Evolutionary conservation across 805 yeast genomes (phyloP).

Genomic region (Candida maris): DNA sequence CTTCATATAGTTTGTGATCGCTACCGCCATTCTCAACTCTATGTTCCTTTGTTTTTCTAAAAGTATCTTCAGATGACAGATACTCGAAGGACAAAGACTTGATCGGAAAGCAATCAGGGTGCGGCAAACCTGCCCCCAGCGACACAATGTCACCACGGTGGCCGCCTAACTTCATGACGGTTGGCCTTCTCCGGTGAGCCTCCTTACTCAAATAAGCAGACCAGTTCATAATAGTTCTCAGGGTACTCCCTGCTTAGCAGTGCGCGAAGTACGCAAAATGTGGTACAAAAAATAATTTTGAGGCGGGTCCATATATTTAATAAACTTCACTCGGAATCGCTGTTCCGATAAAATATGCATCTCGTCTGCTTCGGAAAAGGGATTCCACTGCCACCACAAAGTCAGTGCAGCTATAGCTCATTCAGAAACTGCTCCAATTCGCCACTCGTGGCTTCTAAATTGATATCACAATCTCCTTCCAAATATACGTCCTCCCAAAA

Average conservation of each 20-base stretch:
- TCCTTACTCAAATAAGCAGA: slow-evolving; percentile 24
- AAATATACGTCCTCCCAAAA: slow-evolving; percentile 7
- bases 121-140: slow-evolving; percentile 55
- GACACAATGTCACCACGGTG: slow-evolving; percentile 36
- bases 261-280: too few relatives aligned
- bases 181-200: slow-evolving; percentile 24
- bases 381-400: background rate
- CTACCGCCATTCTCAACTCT: slow-evolving; percentile 16
- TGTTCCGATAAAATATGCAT: too few relatives aligned
- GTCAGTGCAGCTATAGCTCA: background rate
- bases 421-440: background rate
- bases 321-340: too few relatives aligned
- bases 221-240: slow-evolving; percentile 31
- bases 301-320: too few relatives aligned
- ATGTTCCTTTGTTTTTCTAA: slow-evolving; percentile 39
- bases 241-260: too few relatives aligned
- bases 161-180: slow-evolving; percentile 27
- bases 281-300: too few relatives aligned
- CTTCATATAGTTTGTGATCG: slow-evolving; percentile 36
- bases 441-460: slow-evolving; percentile 1
- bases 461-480: slow-evolving; percentile 3
- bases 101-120: slow-evolving; percentile 49
- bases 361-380: too few relatives aligned
- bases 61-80: slow-evolving; percentile 41
- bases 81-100: slow-evolving; percentile 26